Percentiles rank a stretch among this genome's conserved stretches.
Evolutionary conservation across 2,329 filamentous ascomycete genomes (phyloP).

Genomic region (Septoria petroselini): DNA sequence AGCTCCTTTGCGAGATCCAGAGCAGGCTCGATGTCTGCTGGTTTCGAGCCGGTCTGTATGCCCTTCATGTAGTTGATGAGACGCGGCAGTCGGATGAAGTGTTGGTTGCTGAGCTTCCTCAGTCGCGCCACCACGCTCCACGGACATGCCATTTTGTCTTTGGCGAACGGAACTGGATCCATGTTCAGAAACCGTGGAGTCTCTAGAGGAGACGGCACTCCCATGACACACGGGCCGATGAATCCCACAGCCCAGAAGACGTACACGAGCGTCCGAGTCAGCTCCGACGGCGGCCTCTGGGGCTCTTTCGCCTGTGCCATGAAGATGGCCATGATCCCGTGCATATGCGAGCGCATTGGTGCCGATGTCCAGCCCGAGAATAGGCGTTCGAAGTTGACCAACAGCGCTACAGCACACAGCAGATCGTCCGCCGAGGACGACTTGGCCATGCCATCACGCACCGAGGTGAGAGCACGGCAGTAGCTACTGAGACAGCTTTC

Average conservation of each 20-base stretch:
- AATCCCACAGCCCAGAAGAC: conserved; percentile 23
- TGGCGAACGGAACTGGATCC: conserved; percentile 18
- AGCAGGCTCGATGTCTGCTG: conserved; percentile 10
- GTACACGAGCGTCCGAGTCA: conserved; percentile 19
- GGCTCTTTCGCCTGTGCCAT: conserved; percentile 12
- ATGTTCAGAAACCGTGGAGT: conserved; percentile 16
- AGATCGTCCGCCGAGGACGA: conserved; percentile 16
- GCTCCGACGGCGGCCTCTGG: conserved; percentile 13
- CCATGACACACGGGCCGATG: conserved; percentile 24
- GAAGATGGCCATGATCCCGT: conserved; percentile 21
- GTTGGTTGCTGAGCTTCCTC: conserved; percentile 21
- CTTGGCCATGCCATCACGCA: conserved; percentile 17
- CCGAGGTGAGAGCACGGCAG: conserved; percentile 12
- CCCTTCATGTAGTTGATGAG: conserved; percentile 18
- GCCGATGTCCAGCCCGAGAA: conserved; percentile 22
- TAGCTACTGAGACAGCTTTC: conserved; percentile 24
- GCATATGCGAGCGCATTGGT: conserved; percentile 22
- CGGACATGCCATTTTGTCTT: conserved; percentile 14
- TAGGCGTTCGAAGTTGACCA: conserved; percentile 22
- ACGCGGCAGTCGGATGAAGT: conserved; percentile 22
- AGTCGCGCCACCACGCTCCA: conserved; percentile 8
- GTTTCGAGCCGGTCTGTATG: conserved; percentile 6
- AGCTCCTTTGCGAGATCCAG: conserved; percentile 17
- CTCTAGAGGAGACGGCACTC: conserved; percentile 19
- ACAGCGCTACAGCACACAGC: conserved; percentile 16